These are phyloP conservation scores for Raphanus raphanistrum DNA, from an alignment of 345 rosid genomes.

Conservation along the genomic window DNA sequence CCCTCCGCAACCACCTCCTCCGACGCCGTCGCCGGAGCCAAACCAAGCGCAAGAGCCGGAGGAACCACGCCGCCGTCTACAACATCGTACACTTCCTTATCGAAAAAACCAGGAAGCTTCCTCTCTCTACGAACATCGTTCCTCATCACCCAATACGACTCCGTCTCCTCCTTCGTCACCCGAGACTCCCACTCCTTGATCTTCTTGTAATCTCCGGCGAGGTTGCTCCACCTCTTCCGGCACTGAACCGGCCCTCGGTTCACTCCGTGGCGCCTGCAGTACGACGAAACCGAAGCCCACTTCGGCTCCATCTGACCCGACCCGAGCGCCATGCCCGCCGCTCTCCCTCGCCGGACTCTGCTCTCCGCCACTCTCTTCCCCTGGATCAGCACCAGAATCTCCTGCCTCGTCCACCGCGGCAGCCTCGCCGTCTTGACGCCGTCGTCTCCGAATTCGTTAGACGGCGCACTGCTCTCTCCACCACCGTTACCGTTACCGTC, in stretches of 20 bases:
- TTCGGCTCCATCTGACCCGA: constrained; percentile 80
- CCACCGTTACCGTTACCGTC: constrained; percentile 49
- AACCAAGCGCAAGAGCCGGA: constrained; percentile 43
- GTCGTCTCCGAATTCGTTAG: constrained; percentile 59
- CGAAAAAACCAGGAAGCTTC: constrained; percentile 91
- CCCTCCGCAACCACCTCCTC: constrained; percentile 44
- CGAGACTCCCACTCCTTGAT: constrained; percentile 90
- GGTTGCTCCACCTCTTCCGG: constrained; percentile 96
- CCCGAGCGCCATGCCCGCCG: constrained; percentile 66
- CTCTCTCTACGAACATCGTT: constrained; percentile 81
- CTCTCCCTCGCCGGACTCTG: constrained; percentile 73
- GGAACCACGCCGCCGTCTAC: constrained; percentile 56
- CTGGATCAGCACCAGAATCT: constrained; percentile 88
- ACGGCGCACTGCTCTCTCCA: constrained; percentile 39
- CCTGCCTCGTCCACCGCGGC: constrained; percentile 98
- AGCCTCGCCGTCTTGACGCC: constrained; percentile 66
- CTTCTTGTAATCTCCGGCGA: constrained; percentile 96
- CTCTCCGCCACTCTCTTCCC: constrained; percentile 95
- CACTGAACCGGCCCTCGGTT: constrained; percentile 98
- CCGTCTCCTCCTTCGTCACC: constrained; percentile 57
- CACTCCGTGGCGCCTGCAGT: constrained; percentile 86
- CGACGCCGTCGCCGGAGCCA: constrained; percentile 42
- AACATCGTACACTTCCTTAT: constrained; percentile 87
- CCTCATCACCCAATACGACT: constrained; percentile 96
- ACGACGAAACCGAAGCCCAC: constrained; percentile 92